These are phyloP conservation scores for Kwoniella shivajii DNA, from an alignment of 1,284 basidiomycete genomes.

Conservation along the genomic window DNA sequence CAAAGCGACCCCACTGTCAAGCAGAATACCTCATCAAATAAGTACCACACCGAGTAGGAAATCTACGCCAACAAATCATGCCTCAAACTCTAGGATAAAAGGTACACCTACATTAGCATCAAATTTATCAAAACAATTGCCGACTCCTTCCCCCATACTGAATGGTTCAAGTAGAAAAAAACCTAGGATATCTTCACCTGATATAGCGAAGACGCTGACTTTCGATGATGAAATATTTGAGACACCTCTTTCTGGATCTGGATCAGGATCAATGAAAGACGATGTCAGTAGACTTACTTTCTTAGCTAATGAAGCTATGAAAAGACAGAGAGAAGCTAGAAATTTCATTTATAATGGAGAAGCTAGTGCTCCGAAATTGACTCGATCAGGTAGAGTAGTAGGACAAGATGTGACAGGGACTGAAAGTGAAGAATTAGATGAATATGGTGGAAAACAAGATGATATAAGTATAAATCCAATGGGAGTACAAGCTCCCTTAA, in stretches of 20 bases:
- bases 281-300: conserved; percentile 31
- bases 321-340: conserved; percentile 47
- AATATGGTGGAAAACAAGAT: conserved; percentile 27
- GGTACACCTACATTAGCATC: conserved; percentile 18
- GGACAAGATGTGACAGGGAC: conserved; percentile 1
- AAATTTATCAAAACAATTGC: conserved; percentile 8
- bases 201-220: conserved; percentile 7
- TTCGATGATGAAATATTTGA: conserved; percentile 19
- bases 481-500: conserved; percentile 11
- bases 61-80: neutral
- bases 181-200: conserved; percentile 9
- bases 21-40: neutral
- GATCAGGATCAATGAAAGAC: neutral
- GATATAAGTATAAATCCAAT: conserved; percentile 10
- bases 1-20: neutral
- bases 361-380: conserved; percentile 43
- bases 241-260: neutral
- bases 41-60: neutral
- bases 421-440: conserved; percentile 19
- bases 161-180: conserved; percentile 7
- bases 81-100: conserved; percentile 1
- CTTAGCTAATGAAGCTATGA: conserved; percentile 46
- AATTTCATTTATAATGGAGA: conserved; percentile 52
- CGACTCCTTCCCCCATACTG: conserved; percentile 15
- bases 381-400: conserved; percentile 46